Evolutionary conservation across 2,329 filamentous ascomycete species (phyloP), one percentile per base, ranked within the genome.

Genomic region (Colletotrichum sp.): DNA sequence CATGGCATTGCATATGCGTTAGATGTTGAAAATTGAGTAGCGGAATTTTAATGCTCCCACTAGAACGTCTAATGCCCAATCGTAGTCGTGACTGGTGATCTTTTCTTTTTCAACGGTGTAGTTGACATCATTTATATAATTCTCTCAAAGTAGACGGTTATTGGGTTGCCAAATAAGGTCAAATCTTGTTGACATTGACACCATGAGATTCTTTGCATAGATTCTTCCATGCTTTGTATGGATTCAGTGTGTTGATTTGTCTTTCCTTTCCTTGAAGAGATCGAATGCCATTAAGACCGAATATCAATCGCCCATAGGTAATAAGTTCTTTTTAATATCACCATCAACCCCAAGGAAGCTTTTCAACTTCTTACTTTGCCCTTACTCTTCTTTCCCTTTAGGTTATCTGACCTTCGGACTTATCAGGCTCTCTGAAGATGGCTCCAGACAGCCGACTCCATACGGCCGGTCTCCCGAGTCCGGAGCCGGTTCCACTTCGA

Each of bases 191-290:
- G 4, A 8, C 19, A 13, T 4, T 52, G 3, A 13, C 19, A 49
- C 9, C 39, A n/a, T 0, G 19, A 49, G 39, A 49, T 49, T 5
- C 19, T 12, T 49, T 49, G 39, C 39, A 12, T 49, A 6, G 8
- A 49, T 12, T 49, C 6, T 12, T n/a, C 11, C 1, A 49, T 12
- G 3, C 1, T n/a, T 12, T 49, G 19, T n/a, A n/a, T 12, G 1
- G 19, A 1, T 11, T 49, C 8, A 6, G 9, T n/a, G 39, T 11
- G 1, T 12, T 11, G 1, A n/a, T 3, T 12, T 12, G 5, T 6
- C 2, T n/a, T 11, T n/a, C 4, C 9, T n/a, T 49, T n/a, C 5
- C 6, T n/a, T 49, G 39, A n/a, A n/a, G 9, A 44, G 36, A 39
- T 4, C 8, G 36, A 39, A 5, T 39, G 9, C 36, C 36, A 19